Conservation (phyloP, 495 filamentous ascomycete genomes). For the Podospora conica region DNA sequence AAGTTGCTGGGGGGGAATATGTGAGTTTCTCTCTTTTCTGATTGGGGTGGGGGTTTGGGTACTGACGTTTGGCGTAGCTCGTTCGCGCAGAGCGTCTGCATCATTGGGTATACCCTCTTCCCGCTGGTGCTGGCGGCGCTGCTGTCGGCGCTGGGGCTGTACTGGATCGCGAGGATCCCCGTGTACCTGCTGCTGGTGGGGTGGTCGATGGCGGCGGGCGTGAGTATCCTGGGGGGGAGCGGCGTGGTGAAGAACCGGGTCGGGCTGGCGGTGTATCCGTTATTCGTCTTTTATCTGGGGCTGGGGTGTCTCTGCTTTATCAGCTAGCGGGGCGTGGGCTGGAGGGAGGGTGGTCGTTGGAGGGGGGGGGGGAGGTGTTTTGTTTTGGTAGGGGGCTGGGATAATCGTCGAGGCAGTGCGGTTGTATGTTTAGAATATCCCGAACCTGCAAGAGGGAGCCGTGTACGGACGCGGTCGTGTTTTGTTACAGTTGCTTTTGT, state of each 20-base stretch:
- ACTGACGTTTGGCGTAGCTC: slow-evolving; percentile 54
- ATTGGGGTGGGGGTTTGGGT: not conserved
- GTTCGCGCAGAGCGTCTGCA: slow-evolving; percentile 94
- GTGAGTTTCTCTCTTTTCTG: slow-evolving; percentile 48
- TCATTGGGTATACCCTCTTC: slow-evolving; percentile 98
- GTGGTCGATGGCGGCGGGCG: slow-evolving; percentile 91
- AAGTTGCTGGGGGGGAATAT: slow-evolving; percentile 96
- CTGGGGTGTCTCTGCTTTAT: slow-evolving; percentile 95
- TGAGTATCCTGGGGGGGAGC: slow-evolving; percentile 92
- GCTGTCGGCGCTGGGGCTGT: slow-evolving; percentile 73
- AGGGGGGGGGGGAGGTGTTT: not conserved
- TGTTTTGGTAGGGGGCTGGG: not conserved
- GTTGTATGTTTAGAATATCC: not conserved
- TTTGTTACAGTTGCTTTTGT: not conserved
- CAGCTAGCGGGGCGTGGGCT: slow-evolving; percentile 48
- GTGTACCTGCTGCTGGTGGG: slow-evolving; percentile 80
- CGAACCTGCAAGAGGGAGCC: not conserved
- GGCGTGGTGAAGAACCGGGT: slow-evolving; percentile 93
- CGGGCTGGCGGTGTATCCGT: slow-evolving; percentile 87
- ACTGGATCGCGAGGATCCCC: slow-evolving; percentile 73
- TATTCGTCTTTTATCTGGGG: slow-evolving; percentile 93
- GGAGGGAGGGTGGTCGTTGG: not conserved
- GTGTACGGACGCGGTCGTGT: not conserved
- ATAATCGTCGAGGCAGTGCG: not conserved
- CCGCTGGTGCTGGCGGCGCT: slow-evolving; percentile 92